Percentiles rank a stretch among this genome's conserved stretches.
These are phyloP conservation scores for Botrytis tulipae DNA, from an alignment of 2,329 filamentous ascomycete species.

Conservation along the genomic window DNA sequence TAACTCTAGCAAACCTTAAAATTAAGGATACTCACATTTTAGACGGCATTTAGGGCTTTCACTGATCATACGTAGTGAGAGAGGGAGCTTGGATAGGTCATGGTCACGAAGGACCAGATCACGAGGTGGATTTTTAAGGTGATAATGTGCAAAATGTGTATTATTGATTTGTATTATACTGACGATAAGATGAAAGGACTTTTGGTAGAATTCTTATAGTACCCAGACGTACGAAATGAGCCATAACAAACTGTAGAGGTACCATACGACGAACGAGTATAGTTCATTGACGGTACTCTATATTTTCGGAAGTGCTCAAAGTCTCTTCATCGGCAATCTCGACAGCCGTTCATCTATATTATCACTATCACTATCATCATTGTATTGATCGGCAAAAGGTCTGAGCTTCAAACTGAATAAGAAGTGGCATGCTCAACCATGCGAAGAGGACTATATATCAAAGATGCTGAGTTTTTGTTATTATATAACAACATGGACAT, in stretches of 20 bases:
- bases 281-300: too few species aligned
- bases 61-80: background rate
- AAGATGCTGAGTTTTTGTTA: background rate
- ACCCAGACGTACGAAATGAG: background rate
- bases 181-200: background rate
- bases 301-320: background rate
- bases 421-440: background rate
- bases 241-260: background rate
- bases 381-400: background rate
- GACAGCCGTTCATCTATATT: background rate
- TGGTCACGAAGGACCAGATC: background rate
- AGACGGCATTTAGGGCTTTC: background rate
- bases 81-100: background rate
- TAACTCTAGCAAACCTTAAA: fast-evolving
- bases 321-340: background rate
- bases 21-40: background rate
- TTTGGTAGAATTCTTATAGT: background rate
- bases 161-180: background rate
- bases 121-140: background rate
- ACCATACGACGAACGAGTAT: background rate
- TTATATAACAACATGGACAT: background rate
- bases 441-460: background rate
- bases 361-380: background rate
- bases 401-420: background rate
- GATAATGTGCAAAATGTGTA: background rate